Evolutionary conservation across 805 yeast genomes (phyloP), one percentile per base, ranked within the genome.

Genomic region (Candida railenensis): DNA sequence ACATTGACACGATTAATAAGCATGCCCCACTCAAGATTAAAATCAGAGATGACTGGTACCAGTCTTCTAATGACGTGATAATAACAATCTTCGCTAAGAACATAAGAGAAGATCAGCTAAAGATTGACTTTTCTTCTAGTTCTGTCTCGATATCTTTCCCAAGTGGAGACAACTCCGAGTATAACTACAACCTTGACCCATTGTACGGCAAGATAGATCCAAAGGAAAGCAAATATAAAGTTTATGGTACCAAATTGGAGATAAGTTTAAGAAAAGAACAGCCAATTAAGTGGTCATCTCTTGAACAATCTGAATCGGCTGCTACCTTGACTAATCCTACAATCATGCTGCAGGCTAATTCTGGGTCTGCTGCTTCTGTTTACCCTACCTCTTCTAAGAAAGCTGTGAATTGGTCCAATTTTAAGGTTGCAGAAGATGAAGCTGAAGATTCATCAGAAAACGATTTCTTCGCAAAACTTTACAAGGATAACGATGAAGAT

Each of bases 401-500:
- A 48, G 70, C 77, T 4, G 69, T 75, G 18, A 84, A 90, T 59
- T 89, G 97, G 97, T 77, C 86, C 16, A 66, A 55, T 18, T 68
- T 72, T 52, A 70, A 76, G 39, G 58, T 85, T 19, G 57, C 58
- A 4, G 76, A 71, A 4, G 78, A 60, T n/a, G 81, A 77, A 2
- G 71, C 65, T 0, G 76, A 69, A 11, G 73, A 70, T 14, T 75
- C 69, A 21, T 79, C 76, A 20, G 80, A 81, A 2, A 81, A 82
- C 49, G 83, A 74, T 1, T 91, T 94, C 57, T 94, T 94, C 69
- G 78, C 81, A 54, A 74, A 81, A 52, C 59, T 94, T 9, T 94
- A 86, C 66, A 76, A 77, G 22, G 83, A 78, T 52, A 92, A 96
- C 0, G 96, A 90, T 60, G 94, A 87, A 5, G 97, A 94, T 57